Evolutionary conservation across 2,329 filamentous ascomycete species (phyloP).

Genomic region (Ophiosphaerella herpotricha): DNA sequence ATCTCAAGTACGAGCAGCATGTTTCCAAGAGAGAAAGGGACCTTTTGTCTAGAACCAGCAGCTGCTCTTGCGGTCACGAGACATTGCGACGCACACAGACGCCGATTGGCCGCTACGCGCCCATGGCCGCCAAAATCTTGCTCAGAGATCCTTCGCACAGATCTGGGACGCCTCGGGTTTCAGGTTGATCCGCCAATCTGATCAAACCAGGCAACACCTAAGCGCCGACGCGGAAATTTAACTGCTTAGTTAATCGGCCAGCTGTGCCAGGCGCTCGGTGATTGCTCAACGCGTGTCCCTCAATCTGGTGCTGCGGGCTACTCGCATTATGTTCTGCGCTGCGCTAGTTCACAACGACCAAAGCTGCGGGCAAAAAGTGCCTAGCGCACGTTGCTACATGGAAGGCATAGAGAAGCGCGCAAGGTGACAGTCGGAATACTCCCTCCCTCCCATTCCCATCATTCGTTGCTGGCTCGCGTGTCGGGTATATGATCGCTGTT

Average conservation of each 20-base stretch:
- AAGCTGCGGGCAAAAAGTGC: background rate
- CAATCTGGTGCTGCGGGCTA: slow-evolving; percentile 17
- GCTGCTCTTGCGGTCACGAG: slow-evolving; percentile 10
- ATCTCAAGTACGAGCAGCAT: slow-evolving; percentile 1
- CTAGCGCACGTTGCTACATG: slow-evolving; percentile 9
- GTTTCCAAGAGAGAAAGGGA: background rate
- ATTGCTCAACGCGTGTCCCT: slow-evolving; percentile 45
- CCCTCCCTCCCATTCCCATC: background rate
- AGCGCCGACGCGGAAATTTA: slow-evolving; percentile 42
- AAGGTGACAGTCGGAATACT: slow-evolving; percentile 20
- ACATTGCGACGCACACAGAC: slow-evolving; percentile 1
- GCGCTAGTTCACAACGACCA: slow-evolving; percentile 6
- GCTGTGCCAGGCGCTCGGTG: slow-evolving; percentile 45
- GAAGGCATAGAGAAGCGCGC: slow-evolving; percentile 20
- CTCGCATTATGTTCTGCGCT: slow-evolving; percentile 18
- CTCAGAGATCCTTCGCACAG: slow-evolving; percentile 36
- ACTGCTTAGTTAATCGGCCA: slow-evolving; percentile 37
- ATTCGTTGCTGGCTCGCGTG: slow-evolving; percentile 14
- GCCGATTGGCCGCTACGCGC: slow-evolving; percentile 30
- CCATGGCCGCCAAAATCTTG: slow-evolving; percentile 30
- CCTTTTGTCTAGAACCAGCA: slow-evolving; percentile 5
- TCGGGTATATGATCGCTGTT: slow-evolving; percentile 33
- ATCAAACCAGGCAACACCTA: slow-evolving; percentile 35
- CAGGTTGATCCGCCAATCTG: slow-evolving; percentile 35
- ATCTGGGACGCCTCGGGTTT: slow-evolving; percentile 42